These are phyloP conservation scores for Lachancea meyersii DNA, from an alignment of 805 yeast genomes.

Conservation along the genomic window DNA sequence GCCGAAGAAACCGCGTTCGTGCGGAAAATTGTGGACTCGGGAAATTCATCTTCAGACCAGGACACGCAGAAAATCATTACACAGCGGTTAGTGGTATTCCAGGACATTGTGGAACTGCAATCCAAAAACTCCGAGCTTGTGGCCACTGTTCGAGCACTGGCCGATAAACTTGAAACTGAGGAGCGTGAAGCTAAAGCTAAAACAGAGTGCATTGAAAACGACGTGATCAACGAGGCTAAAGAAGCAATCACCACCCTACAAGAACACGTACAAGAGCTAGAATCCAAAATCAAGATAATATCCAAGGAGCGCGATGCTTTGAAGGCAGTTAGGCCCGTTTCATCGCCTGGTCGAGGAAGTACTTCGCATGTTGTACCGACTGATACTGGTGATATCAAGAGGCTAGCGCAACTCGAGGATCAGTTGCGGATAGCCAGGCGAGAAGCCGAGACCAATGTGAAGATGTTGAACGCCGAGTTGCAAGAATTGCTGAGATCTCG, in stretches of 20 bases:
- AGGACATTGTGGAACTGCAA: slow-evolving; percentile 60
- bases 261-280: slow-evolving; percentile 48
- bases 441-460: slow-evolving; percentile 41
- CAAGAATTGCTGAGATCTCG: slow-evolving; percentile 36
- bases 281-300: slow-evolving; percentile 46
- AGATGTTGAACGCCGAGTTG: slow-evolving; percentile 45
- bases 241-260: slow-evolving; percentile 61
- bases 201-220: slow-evolving; percentile 33
- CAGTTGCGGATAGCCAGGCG: slow-evolving; percentile 17
- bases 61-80: slow-evolving; percentile 72
- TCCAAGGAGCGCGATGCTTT: slow-evolving; percentile 67
- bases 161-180: slow-evolving; percentile 59
- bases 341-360: neutral
- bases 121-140: slow-evolving; percentile 68
- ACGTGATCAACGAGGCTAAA: slow-evolving; percentile 56
- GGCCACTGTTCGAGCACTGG: slow-evolving; percentile 62
- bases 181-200: slow-evolving; percentile 38
- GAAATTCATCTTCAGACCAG: slow-evolving; percentile 35
- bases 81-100: slow-evolving; percentile 67
- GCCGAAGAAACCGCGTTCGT: slow-evolving; percentile 60
- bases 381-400: neutral
- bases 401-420: slow-evolving; percentile 28
- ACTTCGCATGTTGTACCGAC: neutral
- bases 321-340: slow-evolving; percentile 23
- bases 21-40: slow-evolving; percentile 41